Base-by-base conservation (phyloP, 805 yeast genomes). In the Cyberlindnera mrakii region DNA sequence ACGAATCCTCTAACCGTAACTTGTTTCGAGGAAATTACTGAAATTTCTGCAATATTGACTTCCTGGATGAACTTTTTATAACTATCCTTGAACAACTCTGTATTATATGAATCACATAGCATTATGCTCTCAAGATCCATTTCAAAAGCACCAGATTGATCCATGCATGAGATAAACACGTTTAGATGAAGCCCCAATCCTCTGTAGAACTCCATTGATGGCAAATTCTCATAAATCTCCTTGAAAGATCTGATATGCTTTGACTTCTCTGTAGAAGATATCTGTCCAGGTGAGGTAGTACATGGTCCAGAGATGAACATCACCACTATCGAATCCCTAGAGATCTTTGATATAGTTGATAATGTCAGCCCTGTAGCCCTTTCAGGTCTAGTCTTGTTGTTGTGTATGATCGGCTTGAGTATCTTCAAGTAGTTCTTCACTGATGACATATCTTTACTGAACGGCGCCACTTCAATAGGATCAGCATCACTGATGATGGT, bases 171-270 rank as follows among this genome's bases (percentile, higher is more conserved):
- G 63, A 85, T 85, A 34, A 89, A 78, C 63, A 45, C 11, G 11
- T 43, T 38, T 5, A 49, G 8, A 17, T 2, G 67, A 58, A n/a
- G 43, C 82, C 82, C 50, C 67, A 66, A 40, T 69, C 68, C 50
- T 14, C 82, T 86, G 64, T 88, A 89, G 58, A 80, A 87, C 61
- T 84, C 80, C 51, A 73, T 74, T 9, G 96, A 88, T 40, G 95
- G 90, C 38, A 73, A 68, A 53, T 86, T 95, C 47, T 86, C 80
- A 60, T 87, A 96, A 49, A 93, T 86, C 63, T 91, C 98, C 58
- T 85, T 86, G 66, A 91, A 97, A 4, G 97, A 88, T 68, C 99
- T 78, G 50, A 91, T 84, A 23, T 96, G 95, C 64, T 90, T 96
- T 58, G 82, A 80, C 60, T 90, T 76, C 57, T 86, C 88, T 15